Base-by-base conservation (phyloP, 2,329 filamentous ascomycete genomes). In the Colletotrichum noveboracense region DNA sequence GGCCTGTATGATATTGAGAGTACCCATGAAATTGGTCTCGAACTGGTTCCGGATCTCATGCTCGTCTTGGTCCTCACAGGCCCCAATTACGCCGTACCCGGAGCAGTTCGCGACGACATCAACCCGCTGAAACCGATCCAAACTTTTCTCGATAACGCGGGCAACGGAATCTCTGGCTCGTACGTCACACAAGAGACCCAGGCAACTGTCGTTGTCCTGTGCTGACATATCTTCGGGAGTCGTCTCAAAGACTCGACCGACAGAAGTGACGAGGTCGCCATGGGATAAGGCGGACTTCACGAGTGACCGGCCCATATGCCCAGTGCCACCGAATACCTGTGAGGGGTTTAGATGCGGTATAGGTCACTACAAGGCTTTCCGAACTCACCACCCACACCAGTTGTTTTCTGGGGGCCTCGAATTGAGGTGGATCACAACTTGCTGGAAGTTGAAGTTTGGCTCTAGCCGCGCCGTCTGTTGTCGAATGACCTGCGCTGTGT, bases 21-120 rank as follows among this genome's bases (percentile, higher is more conserved):
- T 97, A 70, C 97, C 97, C 89, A 98, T 96, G 85, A 98, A 98
- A 85, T 99, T 99, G 26, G 96, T 98, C 88, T 97, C 95, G 86
- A 98, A 98, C 84, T 98, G 97, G 81, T 98, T 96, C 74, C 96
- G 94, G 79, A 98, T 91, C 82, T 98, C 97, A 84, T 96, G 93
- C 83, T 98, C 95, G 84, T 98, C 96, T 86, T 98, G 97, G 85
- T 98, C 97, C 85, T 98, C 97, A 85, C 96, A 98, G 2, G 96
- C 93, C 32, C 95, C 96, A 79, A 98, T 98, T 70, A 99, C 96
- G 69, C 96, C 96, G 85, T 98, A 98, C 18, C 96, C 96, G 14
- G 95, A 96, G 86, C 96, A 98, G 84, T 98, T 98, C 79, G 94
- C 96, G 74, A 98, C 94, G 67, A 98, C 91, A 82, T 98, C 96